phyloP scores from a whole-genome alignment of 2,329 filamentous ascomycete species.

The Ceratocystiopsis minuta region DNA sequence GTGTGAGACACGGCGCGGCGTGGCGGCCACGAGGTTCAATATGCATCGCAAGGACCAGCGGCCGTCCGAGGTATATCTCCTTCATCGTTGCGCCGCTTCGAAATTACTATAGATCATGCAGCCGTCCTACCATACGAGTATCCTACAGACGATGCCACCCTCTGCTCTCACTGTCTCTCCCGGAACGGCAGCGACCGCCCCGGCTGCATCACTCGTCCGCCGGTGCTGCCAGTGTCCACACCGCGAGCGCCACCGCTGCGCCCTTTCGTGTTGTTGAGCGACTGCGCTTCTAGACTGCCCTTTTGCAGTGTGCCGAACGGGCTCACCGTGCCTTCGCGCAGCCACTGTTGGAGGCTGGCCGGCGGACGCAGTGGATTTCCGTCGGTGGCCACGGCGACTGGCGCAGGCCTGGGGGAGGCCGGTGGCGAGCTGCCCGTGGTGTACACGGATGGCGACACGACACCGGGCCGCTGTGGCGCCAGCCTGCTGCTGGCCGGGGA shows the following conservation, averaged over 20 bases:
- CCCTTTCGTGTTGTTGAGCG: neutral
- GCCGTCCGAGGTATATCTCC: no score
- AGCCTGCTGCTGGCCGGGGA: neutral
- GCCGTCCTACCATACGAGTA: no score
- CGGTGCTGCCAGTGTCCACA: no score
- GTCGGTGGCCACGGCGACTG: no score
- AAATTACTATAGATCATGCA: no score
- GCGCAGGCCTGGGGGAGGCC: no score
- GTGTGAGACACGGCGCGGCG: no score
- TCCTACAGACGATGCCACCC: neutral
- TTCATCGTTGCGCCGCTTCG: no score
- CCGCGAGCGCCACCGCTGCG: neutral
- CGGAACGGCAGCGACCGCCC: constrained; percentile 4
- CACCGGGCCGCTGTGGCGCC: neutral
- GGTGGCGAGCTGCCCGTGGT: constrained; percentile 1
- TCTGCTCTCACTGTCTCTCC: neutral
- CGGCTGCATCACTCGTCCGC: constrained; percentile 4
- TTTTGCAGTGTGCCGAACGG: constrained; percentile 16
- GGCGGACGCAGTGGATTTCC: neutral
- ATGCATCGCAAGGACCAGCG: no score
- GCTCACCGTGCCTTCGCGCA: constrained; percentile 17
- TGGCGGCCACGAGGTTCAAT: no score
- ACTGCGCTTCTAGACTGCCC: neutral
- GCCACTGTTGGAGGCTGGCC: constrained; percentile 17
- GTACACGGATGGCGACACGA: constrained; percentile 3